phyloP scores from a whole-genome alignment of 2,329 filamentous ascomycete species.

The Cytospora piceicola region DNA sequence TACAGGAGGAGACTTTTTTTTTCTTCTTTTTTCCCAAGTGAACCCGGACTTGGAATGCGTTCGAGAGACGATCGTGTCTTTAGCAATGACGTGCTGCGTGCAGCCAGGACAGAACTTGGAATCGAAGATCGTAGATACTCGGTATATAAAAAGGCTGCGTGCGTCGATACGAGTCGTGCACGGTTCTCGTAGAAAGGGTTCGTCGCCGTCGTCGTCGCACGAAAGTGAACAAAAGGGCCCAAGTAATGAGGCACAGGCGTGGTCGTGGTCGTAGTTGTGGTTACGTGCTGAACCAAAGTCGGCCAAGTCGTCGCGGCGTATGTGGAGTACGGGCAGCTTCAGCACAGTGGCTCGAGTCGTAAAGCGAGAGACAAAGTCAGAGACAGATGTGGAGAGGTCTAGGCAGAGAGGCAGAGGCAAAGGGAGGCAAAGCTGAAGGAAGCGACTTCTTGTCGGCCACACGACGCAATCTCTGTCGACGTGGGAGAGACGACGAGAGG shows the following conservation, averaged over 20 bases:
- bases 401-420: background rate
- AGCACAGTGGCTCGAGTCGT: background rate
- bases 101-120: background rate
- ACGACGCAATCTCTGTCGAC: constrained; percentile 25
- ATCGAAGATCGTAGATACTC: constrained; percentile 5
- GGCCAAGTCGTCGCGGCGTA: constrained; percentile 17
- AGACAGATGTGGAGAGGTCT: background rate
- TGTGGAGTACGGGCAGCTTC: constrained; percentile 6
- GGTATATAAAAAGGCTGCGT: constrained; percentile 7
- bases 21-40: too few species aligned
- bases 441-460: constrained; percentile 13
- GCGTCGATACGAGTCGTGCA: background rate
- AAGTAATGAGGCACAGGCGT: constrained; percentile 12
- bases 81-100: constrained; percentile 1
- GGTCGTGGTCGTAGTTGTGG: background rate
- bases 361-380: constrained; percentile 5
- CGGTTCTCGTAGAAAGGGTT: background rate
- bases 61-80: constrained; percentile 5
- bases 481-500: constrained; percentile 20
- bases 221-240: background rate
- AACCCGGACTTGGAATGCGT: background rate
- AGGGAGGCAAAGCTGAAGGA: background rate
- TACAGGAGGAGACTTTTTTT: background rate
- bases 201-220: constrained; percentile 10
- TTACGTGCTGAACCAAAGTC: constrained; percentile 1